Evolutionary conservation across 2,329 filamentous ascomycete species (phyloP), one percentile per base, ranked within the genome.

Genomic region (Nemania sp.): DNA sequence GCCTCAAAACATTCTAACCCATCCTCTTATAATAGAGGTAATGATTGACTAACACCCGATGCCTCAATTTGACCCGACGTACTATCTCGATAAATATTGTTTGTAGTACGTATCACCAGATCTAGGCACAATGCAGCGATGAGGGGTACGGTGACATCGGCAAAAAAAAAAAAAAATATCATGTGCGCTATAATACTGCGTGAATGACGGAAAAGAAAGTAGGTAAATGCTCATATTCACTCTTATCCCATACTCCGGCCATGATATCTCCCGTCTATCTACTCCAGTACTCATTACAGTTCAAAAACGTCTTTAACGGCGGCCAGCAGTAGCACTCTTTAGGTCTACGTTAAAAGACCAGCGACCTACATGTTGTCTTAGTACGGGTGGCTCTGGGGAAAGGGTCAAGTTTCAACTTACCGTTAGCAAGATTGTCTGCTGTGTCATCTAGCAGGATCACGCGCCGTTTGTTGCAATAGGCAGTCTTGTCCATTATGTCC

Each of bases 401-500:
- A 29, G 29, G 22, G 5, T 0, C 27, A 15, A 20, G 13, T 45
- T 8, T 43, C 3, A 8, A 85, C 88, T 80, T 86, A 96, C 95
- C 92, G 78, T 93, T 90, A 74, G 92, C 94, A 60, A 99, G 83
- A 75, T 97, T 97, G 73, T 97, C 92, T 0, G 96, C 96, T 1
- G 96, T 98, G 75, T 98, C 93, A 63, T 94, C 93, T 22, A 99
- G 85, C 10, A 99, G 80, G 71, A 98, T 98, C 26, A 98, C 87
- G 52, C 96, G 88, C 62, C 96, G 88, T 80, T 96, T 95, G 80
- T 93, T 97, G 83, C 97, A 99, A 80, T 99, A 99, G 0, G 94
- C 89, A 3, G 95, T 99, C 86, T 98, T 98, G 80, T 99, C 95
- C 89, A 99, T 93, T 77, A 99, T 99, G 72, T 98, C 95, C 6